Conservation (phyloP, 345 rosid species). For the Psidium guajava region DNA sequence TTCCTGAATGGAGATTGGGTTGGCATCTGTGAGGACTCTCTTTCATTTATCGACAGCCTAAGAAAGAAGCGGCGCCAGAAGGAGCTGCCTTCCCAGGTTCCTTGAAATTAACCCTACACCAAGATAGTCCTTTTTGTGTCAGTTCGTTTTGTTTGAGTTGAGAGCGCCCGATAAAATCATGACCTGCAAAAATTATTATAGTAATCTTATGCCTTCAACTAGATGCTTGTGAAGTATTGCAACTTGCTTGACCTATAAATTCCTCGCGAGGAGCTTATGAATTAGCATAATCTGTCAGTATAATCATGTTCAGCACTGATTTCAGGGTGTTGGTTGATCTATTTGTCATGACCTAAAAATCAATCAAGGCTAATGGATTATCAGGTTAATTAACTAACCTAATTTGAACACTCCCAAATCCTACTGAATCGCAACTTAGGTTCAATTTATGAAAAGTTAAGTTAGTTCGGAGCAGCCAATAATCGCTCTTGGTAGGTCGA, state of each 20-base stretch:
- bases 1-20: conserved; percentile 90
- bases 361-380: too few species aligned
- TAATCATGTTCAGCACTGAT: background rate
- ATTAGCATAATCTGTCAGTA: background rate
- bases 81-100: conserved; percentile 59
- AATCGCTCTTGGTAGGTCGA: too few species aligned
- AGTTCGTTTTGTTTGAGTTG: background rate
- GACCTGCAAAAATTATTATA: background rate
- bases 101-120: background rate
- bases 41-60: conserved; percentile 38
- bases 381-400: too few species aligned
- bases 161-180: background rate
- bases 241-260: background rate
- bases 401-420: too few species aligned
- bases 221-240: background rate
- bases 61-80: conserved; percentile 50
- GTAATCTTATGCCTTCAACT: background rate
- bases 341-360: background rate
- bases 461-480: too few species aligned
- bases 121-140: background rate
- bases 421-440: too few species aligned
- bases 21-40: conserved; percentile 59
- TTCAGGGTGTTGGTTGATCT: background rate
- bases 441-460: too few species aligned
- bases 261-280: background rate